A percentile compares a stretch with the other conserved stretches of the same genome.
Evolutionary conservation across 2,329 filamentous ascomycete species (phyloP).

Genomic region (Ophiosphaerella korrae): DNA sequence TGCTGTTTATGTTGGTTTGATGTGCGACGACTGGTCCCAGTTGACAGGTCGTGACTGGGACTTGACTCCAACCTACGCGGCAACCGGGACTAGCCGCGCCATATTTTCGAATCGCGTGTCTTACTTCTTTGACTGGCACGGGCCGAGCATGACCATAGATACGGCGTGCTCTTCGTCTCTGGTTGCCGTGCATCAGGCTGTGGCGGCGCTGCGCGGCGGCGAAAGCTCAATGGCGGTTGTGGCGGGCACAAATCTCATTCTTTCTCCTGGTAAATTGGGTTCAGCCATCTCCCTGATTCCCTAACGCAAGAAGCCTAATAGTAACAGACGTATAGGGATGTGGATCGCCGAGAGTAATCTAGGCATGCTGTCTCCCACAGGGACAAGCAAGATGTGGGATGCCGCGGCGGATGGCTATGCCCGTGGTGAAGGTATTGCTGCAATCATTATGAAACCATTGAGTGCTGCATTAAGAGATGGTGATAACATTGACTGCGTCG

Average conservation of each 20-base stretch:
- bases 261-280: constrained; percentile 5
- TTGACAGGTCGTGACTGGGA: background rate
- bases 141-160: constrained; percentile 28
- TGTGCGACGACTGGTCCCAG: background rate
- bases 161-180: constrained; percentile 31
- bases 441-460: constrained; percentile 52
- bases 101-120: constrained; percentile 23
- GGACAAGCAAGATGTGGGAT: constrained; percentile 5
- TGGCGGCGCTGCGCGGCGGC: constrained; percentile 15
- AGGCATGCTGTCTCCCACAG: constrained; percentile 11
- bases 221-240: constrained; percentile 18
- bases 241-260: constrained; percentile 12
- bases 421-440: constrained; percentile 24
- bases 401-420: constrained; percentile 28
- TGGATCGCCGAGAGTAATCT: constrained; percentile 25
- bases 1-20: background rate
- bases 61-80: background rate
- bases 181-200: constrained; percentile 35
- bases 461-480: constrained; percentile 33
- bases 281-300: too few species aligned
- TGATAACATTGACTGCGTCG: constrained; percentile 39
- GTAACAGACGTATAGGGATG: background rate
- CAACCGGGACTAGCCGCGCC: constrained; percentile 1
- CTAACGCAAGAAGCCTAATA: too few species aligned
- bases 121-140: constrained; percentile 27